Conservation (phyloP, 202 grass and related monocot genomes). For the Bolboschoenoplectus hybrid region DNA sequence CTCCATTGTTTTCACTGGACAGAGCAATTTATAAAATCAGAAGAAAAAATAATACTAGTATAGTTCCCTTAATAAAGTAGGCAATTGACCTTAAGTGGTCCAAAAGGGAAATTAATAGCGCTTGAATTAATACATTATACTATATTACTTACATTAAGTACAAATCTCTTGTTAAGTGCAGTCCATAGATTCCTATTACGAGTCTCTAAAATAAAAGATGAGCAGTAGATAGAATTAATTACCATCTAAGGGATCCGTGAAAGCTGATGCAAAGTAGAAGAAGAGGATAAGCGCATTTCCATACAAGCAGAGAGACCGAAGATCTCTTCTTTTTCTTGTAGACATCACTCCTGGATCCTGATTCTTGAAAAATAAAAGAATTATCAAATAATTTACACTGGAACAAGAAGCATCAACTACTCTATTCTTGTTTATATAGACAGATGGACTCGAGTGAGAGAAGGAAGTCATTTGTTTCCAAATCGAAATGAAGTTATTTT, state of each 20-base stretch:
- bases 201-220: conserved; percentile 23
- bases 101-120: background rate
- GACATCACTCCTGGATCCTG: conserved; percentile 8
- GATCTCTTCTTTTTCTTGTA: conserved; percentile 32
- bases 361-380: background rate
- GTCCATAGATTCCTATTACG: background rate
- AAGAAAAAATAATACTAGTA: conserved; percentile 23
- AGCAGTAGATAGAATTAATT: conserved; percentile 25
- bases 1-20: conserved; percentile 58
- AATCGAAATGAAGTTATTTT: conserved; percentile 1
- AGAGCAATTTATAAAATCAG: conserved; percentile 25
- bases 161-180: background rate
- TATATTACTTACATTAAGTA: conserved; percentile 5
- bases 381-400: conserved; percentile 10
- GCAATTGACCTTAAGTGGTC: conserved; percentile 31
- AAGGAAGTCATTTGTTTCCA: background rate
- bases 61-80: background rate
- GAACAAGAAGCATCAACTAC: conserved; percentile 21
- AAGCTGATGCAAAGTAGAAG: conserved; percentile 42
- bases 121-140: background rate
- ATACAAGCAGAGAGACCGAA: conserved; percentile 37
- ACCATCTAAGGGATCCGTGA: conserved; percentile 71
- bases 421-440: conserved; percentile 19
- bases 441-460: background rate
- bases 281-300: conserved; percentile 41